Conservation (phyloP, 129 eudicot species). For the Glebionis coronaria region DNA sequence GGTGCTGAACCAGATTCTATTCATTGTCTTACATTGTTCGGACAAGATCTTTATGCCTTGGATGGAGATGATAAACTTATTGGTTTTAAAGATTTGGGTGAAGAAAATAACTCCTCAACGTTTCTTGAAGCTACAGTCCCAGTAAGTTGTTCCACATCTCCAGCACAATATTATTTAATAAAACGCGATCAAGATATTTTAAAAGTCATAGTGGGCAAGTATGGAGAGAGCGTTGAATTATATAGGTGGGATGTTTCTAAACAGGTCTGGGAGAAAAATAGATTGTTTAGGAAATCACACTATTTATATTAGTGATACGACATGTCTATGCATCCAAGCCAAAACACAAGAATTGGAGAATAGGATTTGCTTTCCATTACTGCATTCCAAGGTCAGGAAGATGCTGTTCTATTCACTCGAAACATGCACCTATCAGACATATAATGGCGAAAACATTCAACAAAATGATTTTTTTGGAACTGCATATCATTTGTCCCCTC, state of each 20-base stretch:
- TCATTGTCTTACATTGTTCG: too few species aligned
- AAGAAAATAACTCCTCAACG: too few species aligned
- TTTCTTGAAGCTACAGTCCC: too few species aligned
- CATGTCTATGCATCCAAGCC: not conserved
- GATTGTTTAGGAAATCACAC: not conserved
- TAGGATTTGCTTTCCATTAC: not conserved
- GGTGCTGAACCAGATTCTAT: too few species aligned
- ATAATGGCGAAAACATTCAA: not conserved
- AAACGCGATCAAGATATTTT: not conserved
- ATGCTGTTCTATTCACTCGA: constrained; percentile 7
- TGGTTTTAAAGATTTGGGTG: too few species aligned
- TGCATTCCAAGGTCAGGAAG: not conserved
- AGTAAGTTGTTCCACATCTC: not conserved
- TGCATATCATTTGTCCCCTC: not conserved
- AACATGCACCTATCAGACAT: not conserved
- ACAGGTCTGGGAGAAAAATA: constrained; percentile 2
- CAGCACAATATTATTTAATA: not conserved
- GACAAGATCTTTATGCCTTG: too few species aligned
- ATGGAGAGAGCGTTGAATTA: not conserved
- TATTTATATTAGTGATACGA: not conserved
- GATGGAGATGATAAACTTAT: too few species aligned
- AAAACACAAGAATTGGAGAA: not conserved
- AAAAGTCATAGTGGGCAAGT: not conserved
- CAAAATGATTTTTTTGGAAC: not conserved
- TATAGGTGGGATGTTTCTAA: not conserved